Conservation (phyloP, 768 basidiomycete species). For the Xerocomus brunneocitrinus region DNA sequence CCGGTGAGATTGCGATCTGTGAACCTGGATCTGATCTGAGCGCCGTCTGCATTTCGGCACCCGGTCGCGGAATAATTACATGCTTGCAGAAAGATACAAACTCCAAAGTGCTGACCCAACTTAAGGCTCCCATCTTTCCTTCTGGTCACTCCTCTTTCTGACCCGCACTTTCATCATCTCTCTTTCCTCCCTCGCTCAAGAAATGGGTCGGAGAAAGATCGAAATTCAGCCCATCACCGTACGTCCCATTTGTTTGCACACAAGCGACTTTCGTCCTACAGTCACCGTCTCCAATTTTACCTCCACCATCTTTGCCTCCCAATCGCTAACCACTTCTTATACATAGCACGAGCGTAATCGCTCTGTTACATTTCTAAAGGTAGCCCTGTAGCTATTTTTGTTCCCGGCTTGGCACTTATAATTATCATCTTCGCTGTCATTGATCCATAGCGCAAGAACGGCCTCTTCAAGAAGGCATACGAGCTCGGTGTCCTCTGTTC, state of each 20-base stretch:
- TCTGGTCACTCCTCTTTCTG: constrained; percentile 14
- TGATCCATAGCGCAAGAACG: constrained; percentile 68
- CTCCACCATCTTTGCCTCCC: constrained; percentile 26
- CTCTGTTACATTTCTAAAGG: constrained; percentile 89
- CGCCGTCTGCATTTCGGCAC: constrained; percentile 36
- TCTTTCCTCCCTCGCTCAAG: not conserved
- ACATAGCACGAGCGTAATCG: constrained; percentile 87
- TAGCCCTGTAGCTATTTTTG: constrained; percentile 64
- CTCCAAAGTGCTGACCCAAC: constrained; percentile 28
- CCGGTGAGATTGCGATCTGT: constrained; percentile 26
- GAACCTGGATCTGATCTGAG: constrained; percentile 32
- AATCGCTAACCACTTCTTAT: constrained; percentile 36
- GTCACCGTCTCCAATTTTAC: constrained; percentile 29
- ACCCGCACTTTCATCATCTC: constrained; percentile 22
- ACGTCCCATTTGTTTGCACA: constrained; percentile 30
- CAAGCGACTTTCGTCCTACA: constrained; percentile 9
- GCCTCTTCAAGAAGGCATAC: constrained; percentile 88
- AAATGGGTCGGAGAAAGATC: constrained; percentile 76
- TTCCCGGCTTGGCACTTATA: constrained; percentile 38
- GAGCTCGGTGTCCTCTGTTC: constrained; percentile 88
- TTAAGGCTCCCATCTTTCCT: constrained; percentile 30
- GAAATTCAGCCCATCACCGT: constrained; percentile 80
- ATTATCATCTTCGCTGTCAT: constrained; percentile 14
- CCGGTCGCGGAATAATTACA: constrained; percentile 38
- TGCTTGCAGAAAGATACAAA: constrained; percentile 33